Conservation (phyloP, 208 protist species). For the Leishmania tropica region DNA sequence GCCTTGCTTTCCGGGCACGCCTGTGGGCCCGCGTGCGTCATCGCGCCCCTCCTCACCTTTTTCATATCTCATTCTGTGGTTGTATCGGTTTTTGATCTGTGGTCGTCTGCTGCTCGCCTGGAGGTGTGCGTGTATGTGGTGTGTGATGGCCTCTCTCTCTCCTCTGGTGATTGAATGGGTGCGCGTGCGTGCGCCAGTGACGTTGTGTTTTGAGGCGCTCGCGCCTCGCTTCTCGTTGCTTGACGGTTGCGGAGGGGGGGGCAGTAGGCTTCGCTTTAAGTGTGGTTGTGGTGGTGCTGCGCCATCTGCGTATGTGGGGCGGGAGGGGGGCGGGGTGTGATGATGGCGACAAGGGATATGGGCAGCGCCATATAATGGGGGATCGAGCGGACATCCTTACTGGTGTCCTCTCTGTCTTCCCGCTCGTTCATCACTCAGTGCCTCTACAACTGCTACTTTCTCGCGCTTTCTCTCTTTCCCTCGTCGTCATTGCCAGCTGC, state of each 20-base stretch:
- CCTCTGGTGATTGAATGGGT: background rate
- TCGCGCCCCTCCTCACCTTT: background rate
- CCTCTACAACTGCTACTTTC: background rate
- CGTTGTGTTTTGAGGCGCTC: background rate
- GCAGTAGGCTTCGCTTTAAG: background rate
- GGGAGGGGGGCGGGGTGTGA: background rate
- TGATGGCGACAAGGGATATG: background rate
- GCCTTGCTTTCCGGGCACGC: background rate
- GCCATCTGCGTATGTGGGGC: background rate
- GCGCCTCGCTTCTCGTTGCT: background rate
- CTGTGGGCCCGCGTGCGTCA: background rate
- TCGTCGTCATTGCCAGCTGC: background rate
- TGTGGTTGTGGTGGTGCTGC: background rate
- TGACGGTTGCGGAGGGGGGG: background rate
- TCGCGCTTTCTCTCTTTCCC: background rate
- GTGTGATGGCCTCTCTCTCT: background rate
- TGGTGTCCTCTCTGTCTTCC: background rate
- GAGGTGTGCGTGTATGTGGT: background rate
- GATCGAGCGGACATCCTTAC: background rate
- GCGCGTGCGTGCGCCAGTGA: background rate
- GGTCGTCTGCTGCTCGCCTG: background rate
- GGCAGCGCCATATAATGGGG: background rate
- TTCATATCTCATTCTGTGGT: too few species aligned
- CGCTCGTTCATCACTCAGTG: background rate
- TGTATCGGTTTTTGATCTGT: background rate